Base-by-base conservation (phyloP, 2,329 filamentous ascomycete species). In the Aspergillus versicolor region DNA sequence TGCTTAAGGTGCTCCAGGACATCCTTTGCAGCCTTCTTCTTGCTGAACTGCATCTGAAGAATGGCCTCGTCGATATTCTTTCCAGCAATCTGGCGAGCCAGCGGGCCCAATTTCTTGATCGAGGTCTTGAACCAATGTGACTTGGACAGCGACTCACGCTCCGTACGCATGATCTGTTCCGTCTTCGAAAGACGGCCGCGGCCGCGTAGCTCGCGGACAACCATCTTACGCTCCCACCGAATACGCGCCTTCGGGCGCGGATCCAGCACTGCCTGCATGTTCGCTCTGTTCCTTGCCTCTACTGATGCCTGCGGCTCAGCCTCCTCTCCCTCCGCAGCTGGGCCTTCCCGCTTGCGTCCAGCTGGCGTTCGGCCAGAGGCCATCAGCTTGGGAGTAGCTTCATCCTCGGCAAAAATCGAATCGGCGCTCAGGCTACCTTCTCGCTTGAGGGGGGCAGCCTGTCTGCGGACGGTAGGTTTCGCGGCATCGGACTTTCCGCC, bases 21-120 rank as follows among this genome's bases (percentile, higher is more conserved):
- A 68, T 96, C 91, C 64, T 84, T 81, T 6, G 93, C 90, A 62
- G 89, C 89, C 79, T 92, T 93, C 84, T 99, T 99, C 81, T 91
- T 91, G 74, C 88, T 93, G 79, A 93, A 97, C 55, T 88, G 85
- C 91, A 99, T 96, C 81, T 99, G 94, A 54, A 90, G 78, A 64
- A 97, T 90, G 13, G 94, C 94, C 37, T 99, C 92, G 57, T 95
- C 91, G 60, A 99, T 81, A n/a, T 88, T 88, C 83, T 97, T 97
- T 64, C 94, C 94, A 2, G 87, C 83, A 69, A 99, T 94, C 78
- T 97, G 94, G 54, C 89, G 86, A 22, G 93, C 88, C 49, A 99
- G 79, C 67, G 90, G 88, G 52, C 88, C 87, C 54, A 99, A 82
- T 80, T 99, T 99, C 85, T 99, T 99, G 62, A 90, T 81, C 48